Base-by-base conservation (phyloP, 768 basidiomycete genomes). In the Pleurotus giganteus region DNA sequence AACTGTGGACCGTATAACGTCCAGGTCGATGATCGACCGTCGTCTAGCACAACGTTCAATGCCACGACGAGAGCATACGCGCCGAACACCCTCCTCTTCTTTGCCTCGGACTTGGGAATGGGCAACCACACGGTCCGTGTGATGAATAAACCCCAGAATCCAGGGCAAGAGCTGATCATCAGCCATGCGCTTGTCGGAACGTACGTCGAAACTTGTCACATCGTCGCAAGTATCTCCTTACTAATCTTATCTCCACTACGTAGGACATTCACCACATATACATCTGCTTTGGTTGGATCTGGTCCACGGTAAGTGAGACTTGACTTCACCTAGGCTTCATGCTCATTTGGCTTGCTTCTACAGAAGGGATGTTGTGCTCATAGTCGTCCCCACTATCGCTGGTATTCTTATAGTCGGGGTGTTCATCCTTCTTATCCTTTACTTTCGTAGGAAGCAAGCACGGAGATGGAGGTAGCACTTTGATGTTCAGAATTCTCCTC, bases 121-220 rank as follows among this genome's bases (percentile, higher is more conserved):
- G 67, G 67, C 13, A 36, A 47, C 27, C 71, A 77, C 58, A 66
- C 63, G 36, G 26, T 77, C n/a, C 57, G 60, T 15, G 47, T 78
- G 23, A 65, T 61, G 15, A 69, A 71, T 46, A 56, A 65, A 21
- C 65, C 73, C 28, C 53, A 39, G 4, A 2, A 21, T 2, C 53
- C 47, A 6, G 59, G 55, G 2, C 60, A 67, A 56, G 54, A 53
- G 2, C 63, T 74, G 9, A 42, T 55, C 23, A 56, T 74, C 28
- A 66, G 70, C 36, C 66, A 72, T 36, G 74, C 72, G 4, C 47
- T 55, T 47, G 63, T 64, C 9, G 46, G 42, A 41, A 43, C 34
- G 51, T 50, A 21, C 42, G 47, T 39, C 47, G 43, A 28, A 12
- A 47, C 42, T 45, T 47, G 47, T 39, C 44, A 47, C 21, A 36